Base-by-base conservation (phyloP, 106 monocot genomes). In the Dioscorea alata region DNA sequence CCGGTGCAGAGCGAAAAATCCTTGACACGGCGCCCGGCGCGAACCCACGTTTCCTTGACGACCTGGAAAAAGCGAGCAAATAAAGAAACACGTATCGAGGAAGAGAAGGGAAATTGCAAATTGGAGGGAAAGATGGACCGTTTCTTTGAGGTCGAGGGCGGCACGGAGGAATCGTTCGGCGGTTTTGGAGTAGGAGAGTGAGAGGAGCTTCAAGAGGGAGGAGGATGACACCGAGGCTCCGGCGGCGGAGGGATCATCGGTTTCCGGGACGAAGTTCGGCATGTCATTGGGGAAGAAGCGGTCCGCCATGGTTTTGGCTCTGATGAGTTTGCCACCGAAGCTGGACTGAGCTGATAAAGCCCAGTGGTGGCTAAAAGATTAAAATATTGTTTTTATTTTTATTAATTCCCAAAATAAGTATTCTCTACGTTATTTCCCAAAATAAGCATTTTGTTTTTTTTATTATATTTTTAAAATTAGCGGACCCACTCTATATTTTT, bases 1-100 rank as follows among this genome's bases (percentile, higher is more conserved):
- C 92, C 92, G 0, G 92, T 88, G 78, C 88, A 92, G 13, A 92
- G 78, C 22, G 80, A 74, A 67, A 75, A 85, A 62, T 92, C 88
- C 59, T 64, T 84, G 50, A 70, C 75, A 4, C 66, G 48, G 23
- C 79, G 71, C 33, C 80, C 67, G 4, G n/a, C 15, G 20, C 50
- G 59, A 13, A 75, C 34, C 86, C 93, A 86, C 4, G 93, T 93
- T 78, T 86, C 84, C 57, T 80, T 82, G 70, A 94, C 86, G 3
- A 89, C 84, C 93, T 94, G 73, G 20, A 52, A 62, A 62, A 23
- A 71, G 25, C 15, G 58, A 78, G 25, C 59, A 59, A 22, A 22
- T 23, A 22, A 42, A 57, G 21, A 60, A 19, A 23, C 6, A 49
- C 54, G 14, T 10, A 42, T 10, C 10, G 42, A 10, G 42, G 42